Base-by-base conservation (phyloP, 768 basidiomycete species). In the Podaxis sp. region DNA sequence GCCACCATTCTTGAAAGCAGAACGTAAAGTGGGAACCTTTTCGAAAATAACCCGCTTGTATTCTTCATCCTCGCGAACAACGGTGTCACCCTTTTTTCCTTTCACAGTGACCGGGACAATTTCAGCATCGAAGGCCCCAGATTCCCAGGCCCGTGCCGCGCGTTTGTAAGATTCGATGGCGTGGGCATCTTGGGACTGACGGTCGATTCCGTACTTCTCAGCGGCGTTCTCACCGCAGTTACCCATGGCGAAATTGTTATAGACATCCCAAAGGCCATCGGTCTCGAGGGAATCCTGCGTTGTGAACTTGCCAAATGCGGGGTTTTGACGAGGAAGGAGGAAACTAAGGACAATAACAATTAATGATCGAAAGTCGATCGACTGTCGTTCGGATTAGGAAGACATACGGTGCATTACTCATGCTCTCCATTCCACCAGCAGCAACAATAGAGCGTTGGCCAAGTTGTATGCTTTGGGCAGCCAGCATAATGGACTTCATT, bases 341-440 rank as follows among this genome's bases (percentile, higher is more conserved):
- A 91, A 94, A 35, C 92, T 91, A 63, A n/a, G 21, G 42, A 57
- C 42, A 51, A 59, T 58, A 47, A 64, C n/a, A 18, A 44, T 6
- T 16, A 44, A 16, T 44, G 42, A 44, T 44, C 18, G 42, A 54
- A 5, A 28, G 50, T 5, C 37, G 32, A 59, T 56, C 50, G 36
- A 63, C 40, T 37, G 54, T 32, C 13, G 57, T 28, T 10, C 61
- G n/a, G 44, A 67, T 9, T 42, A 25, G 46, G 53, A 21, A 36
- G 4, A 86, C 96, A 70, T 71, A 98, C 95, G 97, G 97, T 53
- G 95, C 94, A 67, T 98, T 91, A 72, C 92, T 95, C 97, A 99
- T 99, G 78, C 92, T 95, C 79, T 99, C 97, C 93, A 94, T 97
- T 62, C 97, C 97, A 66, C 97, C 97, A 59, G 95, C 95, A 25